Conservation (phyloP, 192 early-diverging fungal species). For the Umbelopsis isabellina region DNA sequence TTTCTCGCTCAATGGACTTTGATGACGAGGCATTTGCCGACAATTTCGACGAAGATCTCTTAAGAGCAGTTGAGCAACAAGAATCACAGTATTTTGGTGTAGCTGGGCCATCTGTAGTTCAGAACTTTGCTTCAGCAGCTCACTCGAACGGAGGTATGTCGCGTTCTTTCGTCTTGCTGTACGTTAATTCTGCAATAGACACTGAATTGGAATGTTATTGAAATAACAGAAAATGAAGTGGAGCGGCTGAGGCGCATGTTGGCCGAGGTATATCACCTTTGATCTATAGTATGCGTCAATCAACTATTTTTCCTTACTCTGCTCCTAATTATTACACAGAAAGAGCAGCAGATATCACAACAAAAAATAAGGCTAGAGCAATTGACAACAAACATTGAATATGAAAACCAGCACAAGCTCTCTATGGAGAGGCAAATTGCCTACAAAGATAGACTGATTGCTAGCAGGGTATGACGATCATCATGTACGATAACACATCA, state of each 20-base stretch:
- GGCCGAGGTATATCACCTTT: neutral
- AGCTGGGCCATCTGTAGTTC: neutral
- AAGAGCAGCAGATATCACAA: slow-evolving; percentile 7
- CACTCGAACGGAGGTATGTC: no score
- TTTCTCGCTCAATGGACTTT: neutral
- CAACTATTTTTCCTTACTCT: neutral
- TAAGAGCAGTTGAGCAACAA: slow-evolving; percentile 9
- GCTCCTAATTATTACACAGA: neutral
- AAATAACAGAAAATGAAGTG: neutral
- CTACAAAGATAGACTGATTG: slow-evolving; percentile 8
- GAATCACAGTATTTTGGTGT: slow-evolving; percentile 5
- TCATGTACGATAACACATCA: no score
- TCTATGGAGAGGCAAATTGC: slow-evolving; percentile 5
- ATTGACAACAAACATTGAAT: neutral
- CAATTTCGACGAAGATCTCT: slow-evolving; percentile 7
- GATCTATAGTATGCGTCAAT: neutral
- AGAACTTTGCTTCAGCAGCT: neutral
- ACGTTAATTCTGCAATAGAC: no score
- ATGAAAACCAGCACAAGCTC: neutral
- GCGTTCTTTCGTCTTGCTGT: no score
- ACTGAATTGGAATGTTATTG: no score
- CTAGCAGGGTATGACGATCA: neutral
- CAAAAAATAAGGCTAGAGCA: neutral
- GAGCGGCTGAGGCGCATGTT: neutral
- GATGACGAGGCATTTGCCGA: slow-evolving; percentile 6